These are phyloP conservation scores for Aeschynomene evenia DNA, from an alignment of 306 rosid species.

Conservation along the genomic window DNA sequence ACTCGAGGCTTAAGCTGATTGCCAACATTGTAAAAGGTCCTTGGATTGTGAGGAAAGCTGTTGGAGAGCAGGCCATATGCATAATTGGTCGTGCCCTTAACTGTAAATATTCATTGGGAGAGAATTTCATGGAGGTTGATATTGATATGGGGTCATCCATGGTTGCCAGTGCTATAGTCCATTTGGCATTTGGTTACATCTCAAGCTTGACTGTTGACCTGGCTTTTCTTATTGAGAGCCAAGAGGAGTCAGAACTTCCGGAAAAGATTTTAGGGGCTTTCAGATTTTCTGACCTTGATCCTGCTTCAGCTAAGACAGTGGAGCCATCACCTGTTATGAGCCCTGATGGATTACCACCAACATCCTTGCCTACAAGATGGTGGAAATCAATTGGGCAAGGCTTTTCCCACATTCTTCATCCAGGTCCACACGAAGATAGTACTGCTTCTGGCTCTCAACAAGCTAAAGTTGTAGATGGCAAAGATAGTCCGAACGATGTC, in stretches of 20 bases:
- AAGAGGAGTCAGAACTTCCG: slow-evolving; percentile 72
- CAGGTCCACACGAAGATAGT: slow-evolving; percentile 60
- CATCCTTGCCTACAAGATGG: slow-evolving; percentile 55
- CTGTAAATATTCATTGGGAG: slow-evolving; percentile 54
- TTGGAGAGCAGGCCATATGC: slow-evolving; percentile 92
- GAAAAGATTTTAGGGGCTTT: slow-evolving; percentile 73
- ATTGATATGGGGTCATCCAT: slow-evolving; percentile 87
- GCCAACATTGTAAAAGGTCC: slow-evolving; percentile 84
- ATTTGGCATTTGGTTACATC: slow-evolving; percentile 78
- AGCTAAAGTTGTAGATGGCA: slow-evolving; percentile 33
- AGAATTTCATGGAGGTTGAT: slow-evolving; percentile 83
- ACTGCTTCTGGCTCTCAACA: slow-evolving; percentile 38
- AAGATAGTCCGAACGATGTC: slow-evolving; percentile 24
- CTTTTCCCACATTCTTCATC: slow-evolving; percentile 57
- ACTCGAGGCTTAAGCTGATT: slow-evolving; percentile 82
- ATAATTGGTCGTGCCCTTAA: slow-evolving; percentile 76
- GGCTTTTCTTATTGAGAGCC: slow-evolving; percentile 85
- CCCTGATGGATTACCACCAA: slow-evolving; percentile 43
- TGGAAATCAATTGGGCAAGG: slow-evolving; percentile 84
- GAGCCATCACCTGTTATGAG: slow-evolving; percentile 41
- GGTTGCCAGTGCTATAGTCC: slow-evolving; percentile 87
- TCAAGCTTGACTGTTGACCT: slow-evolving; percentile 71
- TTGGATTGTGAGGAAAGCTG: slow-evolving; percentile 87
- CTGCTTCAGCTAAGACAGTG: slow-evolving; percentile 55
- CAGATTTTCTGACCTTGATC: slow-evolving; percentile 74